A percentile compares a stretch with the other conserved stretches of the same genome.
Evolutionary conservation across 208 protist species (phyloP).

Genomic region (Trypanosomatidae sp.): DNA sequence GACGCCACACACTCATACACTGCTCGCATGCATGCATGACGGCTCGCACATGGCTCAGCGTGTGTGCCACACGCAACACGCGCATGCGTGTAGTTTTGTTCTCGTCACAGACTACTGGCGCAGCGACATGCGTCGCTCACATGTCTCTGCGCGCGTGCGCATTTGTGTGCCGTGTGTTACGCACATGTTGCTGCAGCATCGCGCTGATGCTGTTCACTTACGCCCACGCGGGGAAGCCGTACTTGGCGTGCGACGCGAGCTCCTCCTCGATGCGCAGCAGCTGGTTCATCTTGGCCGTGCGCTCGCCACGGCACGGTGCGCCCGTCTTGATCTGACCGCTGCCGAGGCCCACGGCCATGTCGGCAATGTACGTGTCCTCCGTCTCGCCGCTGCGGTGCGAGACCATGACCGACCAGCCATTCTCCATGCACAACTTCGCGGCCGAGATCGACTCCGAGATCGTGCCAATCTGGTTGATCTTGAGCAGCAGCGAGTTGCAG

Average conservation of each 20-base stretch:
- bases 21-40: no score
- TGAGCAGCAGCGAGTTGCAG: conserved; percentile 97
- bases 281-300: conserved; percentile 99
- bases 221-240: conserved; percentile 63
- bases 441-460: conserved; percentile 96
- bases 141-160: not conserved
- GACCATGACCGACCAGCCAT: conserved; percentile 80
- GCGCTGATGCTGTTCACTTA: conserved; percentile 6
- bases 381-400: conserved; percentile 98
- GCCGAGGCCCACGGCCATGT: conserved; percentile 96
- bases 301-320: conserved; percentile 95
- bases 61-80: no score
- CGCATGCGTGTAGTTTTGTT: no score
- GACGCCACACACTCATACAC: no score
- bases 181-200: not conserved
- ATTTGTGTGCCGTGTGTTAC: not conserved
- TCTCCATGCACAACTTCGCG: conserved; percentile 67
- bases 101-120: no score
- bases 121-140: no score
- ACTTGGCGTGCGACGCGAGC: conserved; percentile 55
- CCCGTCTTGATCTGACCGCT: conserved; percentile 98
- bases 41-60: no score
- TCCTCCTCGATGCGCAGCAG: conserved; percentile 98
- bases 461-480: conserved; percentile 99
- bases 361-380: conserved; percentile 98